Evolutionary conservation across 305 asterid species (phyloP).

Genomic region (Solanum hybrid): DNA sequence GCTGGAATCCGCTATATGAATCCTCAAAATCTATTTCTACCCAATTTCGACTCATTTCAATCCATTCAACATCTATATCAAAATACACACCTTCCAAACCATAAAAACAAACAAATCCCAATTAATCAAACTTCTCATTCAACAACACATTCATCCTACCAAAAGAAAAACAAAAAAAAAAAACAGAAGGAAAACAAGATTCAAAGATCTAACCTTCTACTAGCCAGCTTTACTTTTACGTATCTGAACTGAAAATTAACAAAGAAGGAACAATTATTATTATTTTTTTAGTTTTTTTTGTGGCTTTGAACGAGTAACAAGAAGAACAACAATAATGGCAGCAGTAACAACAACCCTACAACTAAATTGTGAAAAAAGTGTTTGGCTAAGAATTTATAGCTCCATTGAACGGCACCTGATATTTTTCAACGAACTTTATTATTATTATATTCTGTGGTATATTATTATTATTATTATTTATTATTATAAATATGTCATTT

Average conservation of each 20-base stretch:
- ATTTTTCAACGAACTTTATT: background rate
- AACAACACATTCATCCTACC: background rate
- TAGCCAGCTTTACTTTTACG: slow-evolving; percentile 4
- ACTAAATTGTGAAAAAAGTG: background rate
- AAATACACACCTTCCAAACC: background rate
- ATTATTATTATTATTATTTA: too few relatives aligned
- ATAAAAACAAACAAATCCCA: background rate
- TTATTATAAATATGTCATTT: too few relatives aligned
- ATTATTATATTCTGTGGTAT: background rate
- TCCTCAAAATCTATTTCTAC: background rate
- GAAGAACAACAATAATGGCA: background rate
- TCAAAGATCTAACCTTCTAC: slow-evolving; percentile 4
- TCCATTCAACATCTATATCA: background rate
- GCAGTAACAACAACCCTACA: background rate
- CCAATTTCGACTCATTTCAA: background rate
- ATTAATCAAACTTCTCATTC: background rate
- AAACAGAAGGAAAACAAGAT: background rate
- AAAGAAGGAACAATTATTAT: background rate
- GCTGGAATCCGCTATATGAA: background rate
- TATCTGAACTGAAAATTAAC: background rate
- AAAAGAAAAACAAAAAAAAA: background rate
- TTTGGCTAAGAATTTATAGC: background rate
- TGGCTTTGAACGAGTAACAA: background rate
- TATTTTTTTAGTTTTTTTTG: background rate
- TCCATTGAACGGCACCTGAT: background rate